Base-by-base conservation (phyloP, 129 eudicot genomes). In the Scalesia atractyloides region DNA sequence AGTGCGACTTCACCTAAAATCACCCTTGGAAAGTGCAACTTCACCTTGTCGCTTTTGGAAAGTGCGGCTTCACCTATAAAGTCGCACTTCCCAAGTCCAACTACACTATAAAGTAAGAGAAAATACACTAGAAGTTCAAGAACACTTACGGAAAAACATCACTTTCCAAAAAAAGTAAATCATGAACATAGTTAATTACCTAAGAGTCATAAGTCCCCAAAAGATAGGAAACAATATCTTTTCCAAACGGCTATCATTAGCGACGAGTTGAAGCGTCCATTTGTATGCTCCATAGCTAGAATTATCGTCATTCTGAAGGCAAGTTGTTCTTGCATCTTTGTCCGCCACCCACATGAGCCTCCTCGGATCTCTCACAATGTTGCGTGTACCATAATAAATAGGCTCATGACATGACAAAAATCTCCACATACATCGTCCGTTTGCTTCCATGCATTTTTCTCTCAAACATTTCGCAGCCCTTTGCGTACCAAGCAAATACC, bases 151-250 rank as follows among this genome's bases (percentile, higher is more conserved):
- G 1, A 15, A 19, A 67, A 24, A 20, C 3, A n/a, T 19, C 7
- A 26, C 1, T 20, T 11, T 1, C 12, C 4, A 2, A 59, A 33
- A 57, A 57, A 57, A 57, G n/a, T n/a, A n/a, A n/a, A 0, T 33
- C 22, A 11, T 4, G 3, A 22, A 7, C 13, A 17, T 6, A 62
- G 3, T 4, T 10, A 7, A 13, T 41, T 86, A 95, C 99, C 99
- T 95, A 12, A 95, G 85, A 33, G 96, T 95, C 99, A 95, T 95
- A 57, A 95, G 96, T 66, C 97, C 99, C 96, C 97, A 95, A 68
- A 95, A 95, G 61, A 95, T 91, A 26, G 99, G 99, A 76, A 88
- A 82, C 9, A 95, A 87, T 26, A 95, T 82, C 74, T 95, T 95
- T 85, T 95, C 99, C 73, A 91, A 72, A 9, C 97, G 99, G 43